Percentiles rank a stretch among this genome's conserved stretches.
Evolutionary conservation across 2,329 filamentous ascomycete species (phyloP).

Genomic region (Colletotrichum siamense): DNA sequence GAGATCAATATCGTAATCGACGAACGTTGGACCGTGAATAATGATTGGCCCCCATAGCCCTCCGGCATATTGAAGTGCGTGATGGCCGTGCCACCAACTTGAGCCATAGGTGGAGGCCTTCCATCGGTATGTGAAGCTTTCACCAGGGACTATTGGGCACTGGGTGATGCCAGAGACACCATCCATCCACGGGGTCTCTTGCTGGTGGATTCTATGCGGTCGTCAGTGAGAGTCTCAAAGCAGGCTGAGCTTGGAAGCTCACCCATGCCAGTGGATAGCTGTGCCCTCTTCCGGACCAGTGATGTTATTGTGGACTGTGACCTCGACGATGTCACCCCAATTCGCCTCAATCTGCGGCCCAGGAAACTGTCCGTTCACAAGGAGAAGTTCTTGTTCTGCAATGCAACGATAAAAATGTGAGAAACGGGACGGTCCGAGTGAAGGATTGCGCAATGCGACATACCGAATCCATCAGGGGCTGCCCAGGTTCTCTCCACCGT

Average conservation of each 20-base stretch:
- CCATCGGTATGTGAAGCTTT: conserved; percentile 61
- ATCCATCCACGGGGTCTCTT: conserved; percentile 41
- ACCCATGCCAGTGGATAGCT: conserved; percentile 20
- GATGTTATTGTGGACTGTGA: conserved; percentile 19
- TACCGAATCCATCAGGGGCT: conserved; percentile 18
- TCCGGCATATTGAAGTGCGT: conserved; percentile 51
- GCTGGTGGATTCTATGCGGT: conserved; percentile 4
- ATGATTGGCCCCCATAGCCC: conserved; percentile 65
- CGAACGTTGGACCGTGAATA: conserved; percentile 58
- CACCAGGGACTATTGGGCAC: conserved; percentile 56
- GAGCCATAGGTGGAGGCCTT: conserved; percentile 58
- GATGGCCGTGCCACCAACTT: conserved; percentile 67
- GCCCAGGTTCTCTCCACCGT: not conserved
- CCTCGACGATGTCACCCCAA: conserved; percentile 10
- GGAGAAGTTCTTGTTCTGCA: conserved; percentile 4
- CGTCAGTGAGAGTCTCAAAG: not conserved
- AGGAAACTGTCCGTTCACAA: conserved; percentile 10
- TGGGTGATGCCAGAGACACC: conserved; percentile 57
- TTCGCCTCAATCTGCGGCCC: conserved; percentile 14
- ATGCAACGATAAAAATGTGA: not conserved
- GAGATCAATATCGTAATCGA: conserved; percentile 63
- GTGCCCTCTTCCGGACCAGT: conserved; percentile 18
- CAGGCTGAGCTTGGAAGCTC: not conserved
- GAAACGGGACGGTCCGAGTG: not conserved
- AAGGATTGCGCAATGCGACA: not conserved